Conservation (phyloP, 306 rosid genomes). For the Alnus glutinosa region DNA sequence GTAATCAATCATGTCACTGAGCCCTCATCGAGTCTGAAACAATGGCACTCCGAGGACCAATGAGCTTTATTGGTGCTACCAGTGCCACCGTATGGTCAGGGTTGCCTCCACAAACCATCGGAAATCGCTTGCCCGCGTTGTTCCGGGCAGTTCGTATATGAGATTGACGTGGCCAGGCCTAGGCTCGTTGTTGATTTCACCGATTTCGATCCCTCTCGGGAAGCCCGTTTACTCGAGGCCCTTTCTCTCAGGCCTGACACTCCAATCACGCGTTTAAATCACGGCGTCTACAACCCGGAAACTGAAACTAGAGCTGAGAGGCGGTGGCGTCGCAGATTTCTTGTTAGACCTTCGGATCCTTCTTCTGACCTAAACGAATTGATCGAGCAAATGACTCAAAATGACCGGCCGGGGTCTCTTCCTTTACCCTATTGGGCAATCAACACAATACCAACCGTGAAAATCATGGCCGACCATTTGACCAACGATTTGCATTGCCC, state of each 20-base stretch:
- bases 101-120: slow-evolving; percentile 33
- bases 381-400: slow-evolving; percentile 70
- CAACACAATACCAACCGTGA: slow-evolving; percentile 54
- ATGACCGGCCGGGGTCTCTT: slow-evolving; percentile 66
- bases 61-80: slow-evolving; percentile 77
- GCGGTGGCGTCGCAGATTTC: slow-evolving; percentile 27
- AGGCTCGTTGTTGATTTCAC: slow-evolving; percentile 38
- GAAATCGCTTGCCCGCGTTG: slow-evolving; percentile 71
- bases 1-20: slow-evolving; percentile 46
- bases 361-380: slow-evolving; percentile 47
- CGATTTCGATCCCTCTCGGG: slow-evolving; percentile 53
- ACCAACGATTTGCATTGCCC: slow-evolving; percentile 66
- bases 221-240: slow-evolving; percentile 76
- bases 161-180: slow-evolving; percentile 49
- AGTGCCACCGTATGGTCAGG: slow-evolving; percentile 60
- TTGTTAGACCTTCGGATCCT: slow-evolving; percentile 38
- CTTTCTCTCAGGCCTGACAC: slow-evolving; percentile 69
- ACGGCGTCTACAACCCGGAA: slow-evolving; percentile 4
- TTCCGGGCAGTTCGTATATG: slow-evolving; percentile 60
- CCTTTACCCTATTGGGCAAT: slow-evolving; percentile 64
- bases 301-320: background rate
- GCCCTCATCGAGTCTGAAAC: slow-evolving; percentile 29
- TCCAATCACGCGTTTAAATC: slow-evolving; percentile 35
- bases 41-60: slow-evolving; percentile 24
- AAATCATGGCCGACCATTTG: slow-evolving; percentile 44